A percentile compares a stretch with the other conserved stretches of the same genome.
Evolutionary conservation across 169 alveolate genomes (phyloP).

Genomic region (Plasmodium blacklocki): DNA sequence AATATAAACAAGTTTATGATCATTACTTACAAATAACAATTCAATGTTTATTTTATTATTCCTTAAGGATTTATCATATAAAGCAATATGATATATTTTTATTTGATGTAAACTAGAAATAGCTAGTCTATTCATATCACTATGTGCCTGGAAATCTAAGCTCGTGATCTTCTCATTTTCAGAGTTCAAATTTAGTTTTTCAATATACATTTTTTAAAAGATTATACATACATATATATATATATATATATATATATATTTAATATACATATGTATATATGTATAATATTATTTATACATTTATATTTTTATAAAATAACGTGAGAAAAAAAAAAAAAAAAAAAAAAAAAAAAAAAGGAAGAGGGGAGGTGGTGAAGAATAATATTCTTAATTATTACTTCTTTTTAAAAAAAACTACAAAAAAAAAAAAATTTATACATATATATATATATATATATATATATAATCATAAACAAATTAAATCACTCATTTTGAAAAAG

Average conservation of each 20-base stretch:
- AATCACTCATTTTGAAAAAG: too few species aligned
- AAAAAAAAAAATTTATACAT: too few species aligned
- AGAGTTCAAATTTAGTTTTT: conserved; percentile 39
- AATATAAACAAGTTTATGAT: conserved; percentile 60
- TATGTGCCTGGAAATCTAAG: conserved; percentile 46
- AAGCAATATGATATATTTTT: conserved; percentile 41
- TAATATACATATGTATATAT: too few species aligned
- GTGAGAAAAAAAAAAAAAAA: background rate
- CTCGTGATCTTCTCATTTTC: conserved; percentile 67
- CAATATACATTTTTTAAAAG: conserved; percentile 51
- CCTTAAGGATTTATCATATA: background rate
- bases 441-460: too few species aligned
- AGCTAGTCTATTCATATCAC: conserved; percentile 33
- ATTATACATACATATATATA: too few species aligned
- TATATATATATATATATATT: too few species aligned
- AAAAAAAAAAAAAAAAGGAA: conserved; percentile 2
- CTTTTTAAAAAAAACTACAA: too few species aligned
- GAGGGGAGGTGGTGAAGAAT: background rate
- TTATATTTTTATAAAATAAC: too few species aligned
- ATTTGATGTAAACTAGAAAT: conserved; percentile 71
- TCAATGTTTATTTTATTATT: conserved; percentile 31
- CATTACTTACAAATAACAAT: conserved; percentile 51
- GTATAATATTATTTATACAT: too few species aligned
- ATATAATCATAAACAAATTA: too few species aligned
- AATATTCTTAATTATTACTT: background rate